Conservation (phyloP, 305 asterid species). For the Rubia peregrina region DNA sequence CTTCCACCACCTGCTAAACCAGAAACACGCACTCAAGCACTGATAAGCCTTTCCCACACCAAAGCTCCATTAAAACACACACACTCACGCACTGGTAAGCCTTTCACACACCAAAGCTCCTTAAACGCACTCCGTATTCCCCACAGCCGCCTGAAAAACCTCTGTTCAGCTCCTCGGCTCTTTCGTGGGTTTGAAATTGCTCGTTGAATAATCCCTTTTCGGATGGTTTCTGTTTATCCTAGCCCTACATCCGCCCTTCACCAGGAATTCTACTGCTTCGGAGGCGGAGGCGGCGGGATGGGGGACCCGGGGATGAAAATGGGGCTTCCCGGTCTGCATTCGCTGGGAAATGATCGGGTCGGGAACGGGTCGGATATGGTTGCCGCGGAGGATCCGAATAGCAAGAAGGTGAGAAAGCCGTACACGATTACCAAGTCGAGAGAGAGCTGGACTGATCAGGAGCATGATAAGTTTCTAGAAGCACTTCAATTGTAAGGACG, state of each 20-base stretch:
- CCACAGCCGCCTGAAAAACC: too few species aligned
- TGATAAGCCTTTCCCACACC: not conserved
- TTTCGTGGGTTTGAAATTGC: not conserved
- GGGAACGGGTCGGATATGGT: constrained; percentile 25
- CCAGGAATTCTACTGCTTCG: constrained; percentile 30
- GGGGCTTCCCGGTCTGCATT: constrained; percentile 30
- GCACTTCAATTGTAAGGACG: constrained; percentile 74
- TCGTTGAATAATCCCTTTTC: not conserved
- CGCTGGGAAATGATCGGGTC: constrained; percentile 13
- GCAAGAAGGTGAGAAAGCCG: constrained; percentile 77
- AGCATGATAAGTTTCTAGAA: constrained; percentile 82
- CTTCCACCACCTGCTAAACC: constrained; percentile 4
- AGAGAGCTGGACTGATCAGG: constrained; percentile 95
- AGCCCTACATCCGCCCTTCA: constrained; percentile 39
- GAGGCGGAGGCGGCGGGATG: constrained; percentile 19
- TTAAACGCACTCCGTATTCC: not conserved
- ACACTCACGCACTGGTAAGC: not conserved
- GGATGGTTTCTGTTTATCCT: constrained; percentile 74
- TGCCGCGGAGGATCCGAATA: constrained; percentile 45
- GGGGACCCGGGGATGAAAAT: constrained; percentile 41
- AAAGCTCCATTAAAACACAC: not conserved
- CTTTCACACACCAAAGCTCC: not conserved
- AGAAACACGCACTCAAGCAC: not conserved
- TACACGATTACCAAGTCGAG: constrained; percentile 88
- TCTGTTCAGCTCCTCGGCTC: not conserved